Conservation (phyloP, 108 stramenopile species). For the Skeletonema potamos region DNA sequence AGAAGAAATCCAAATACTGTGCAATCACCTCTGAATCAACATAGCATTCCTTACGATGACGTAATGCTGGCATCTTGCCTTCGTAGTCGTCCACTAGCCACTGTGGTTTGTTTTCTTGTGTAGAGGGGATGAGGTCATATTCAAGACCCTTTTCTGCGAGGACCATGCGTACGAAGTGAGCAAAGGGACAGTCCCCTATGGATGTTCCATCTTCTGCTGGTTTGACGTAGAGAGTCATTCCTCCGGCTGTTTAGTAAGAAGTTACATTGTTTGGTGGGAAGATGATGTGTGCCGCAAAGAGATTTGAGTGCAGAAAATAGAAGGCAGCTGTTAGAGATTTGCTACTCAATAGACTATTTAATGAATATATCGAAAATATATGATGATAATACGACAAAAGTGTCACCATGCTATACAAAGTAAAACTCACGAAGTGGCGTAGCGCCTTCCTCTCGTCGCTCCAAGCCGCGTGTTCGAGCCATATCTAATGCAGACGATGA, state of each 20-base stretch:
- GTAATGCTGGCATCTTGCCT: slow-evolving; percentile 81
- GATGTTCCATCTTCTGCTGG: slow-evolving; percentile 68
- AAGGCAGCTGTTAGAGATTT: background rate
- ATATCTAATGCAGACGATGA: slow-evolving; percentile 27
- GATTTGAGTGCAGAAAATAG: background rate
- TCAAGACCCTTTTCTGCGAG: slow-evolving; percentile 75
- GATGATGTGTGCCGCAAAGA: slow-evolving; percentile 10
- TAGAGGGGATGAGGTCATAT: slow-evolving; percentile 64
- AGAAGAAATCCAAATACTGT: slow-evolving; percentile 86
- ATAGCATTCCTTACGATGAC: slow-evolving; percentile 85
- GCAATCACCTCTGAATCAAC: slow-evolving; percentile 78
- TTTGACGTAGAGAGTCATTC: slow-evolving; percentile 83
- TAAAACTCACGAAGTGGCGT: slow-evolving; percentile 62
- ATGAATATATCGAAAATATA: background rate
- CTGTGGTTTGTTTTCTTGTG: slow-evolving; percentile 67
- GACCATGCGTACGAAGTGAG: slow-evolving; percentile 80
- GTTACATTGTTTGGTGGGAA: background rate
- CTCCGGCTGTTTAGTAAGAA: slow-evolving; percentile 54
- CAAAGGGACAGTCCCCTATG: slow-evolving; percentile 87
- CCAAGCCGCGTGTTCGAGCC: slow-evolving; percentile 65
- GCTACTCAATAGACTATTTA: background rate
- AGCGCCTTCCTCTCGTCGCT: slow-evolving; percentile 58
- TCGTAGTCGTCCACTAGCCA: slow-evolving; percentile 82
- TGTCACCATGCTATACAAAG: background rate
- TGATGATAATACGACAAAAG: too few species aligned